Percentiles rank a stretch among this genome's conserved stretches.
phyloP scores from a whole-genome alignment of 2,329 filamentous ascomycete species.

The Fusarium chaquense region DNA sequence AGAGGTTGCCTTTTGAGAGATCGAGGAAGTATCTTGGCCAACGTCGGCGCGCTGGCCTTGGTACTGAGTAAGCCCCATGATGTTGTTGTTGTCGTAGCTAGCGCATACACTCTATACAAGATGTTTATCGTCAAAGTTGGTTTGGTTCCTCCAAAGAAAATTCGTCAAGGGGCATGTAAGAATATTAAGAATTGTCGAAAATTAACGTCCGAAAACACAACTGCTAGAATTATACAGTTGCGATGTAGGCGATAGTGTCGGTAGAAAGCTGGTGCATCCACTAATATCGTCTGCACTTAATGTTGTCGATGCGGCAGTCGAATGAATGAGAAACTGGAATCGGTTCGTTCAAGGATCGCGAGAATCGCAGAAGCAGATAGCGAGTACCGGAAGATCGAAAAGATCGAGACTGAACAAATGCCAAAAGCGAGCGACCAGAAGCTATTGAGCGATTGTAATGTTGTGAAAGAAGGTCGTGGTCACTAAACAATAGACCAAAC shows the following conservation, averaged over 20 bases:
- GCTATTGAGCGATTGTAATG: slow-evolving; percentile 36
- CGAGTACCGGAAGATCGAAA: slow-evolving; percentile 18
- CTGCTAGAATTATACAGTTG: slow-evolving; percentile 43
- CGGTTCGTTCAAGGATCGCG: slow-evolving; percentile 40
- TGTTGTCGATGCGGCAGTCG: slow-evolving; percentile 25
- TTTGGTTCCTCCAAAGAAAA: slow-evolving; percentile 26
- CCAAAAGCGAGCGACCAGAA: slow-evolving; percentile 40
- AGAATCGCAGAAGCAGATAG: slow-evolving; percentile 30
- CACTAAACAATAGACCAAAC: slow-evolving; percentile 41
- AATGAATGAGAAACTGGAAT: slow-evolving; percentile 31
- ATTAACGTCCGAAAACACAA: slow-evolving; percentile 37
- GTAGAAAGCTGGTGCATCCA: slow-evolving; percentile 17
- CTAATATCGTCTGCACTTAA: slow-evolving; percentile 27
- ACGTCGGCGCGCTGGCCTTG: slow-evolving; percentile 45
- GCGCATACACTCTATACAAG: slow-evolving; percentile 32
- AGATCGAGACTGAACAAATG: slow-evolving; percentile 19
- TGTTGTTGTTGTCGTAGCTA: slow-evolving; percentile 18
- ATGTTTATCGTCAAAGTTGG: slow-evolving; percentile 18
- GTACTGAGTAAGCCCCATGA: slow-evolving; percentile 39
- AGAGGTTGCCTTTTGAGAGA: slow-evolving; percentile 4
- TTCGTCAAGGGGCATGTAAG: slow-evolving; percentile 12
- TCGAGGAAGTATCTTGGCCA: slow-evolving; percentile 32
- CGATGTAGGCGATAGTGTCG: slow-evolving; percentile 24
- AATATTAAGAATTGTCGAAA: slow-evolving; percentile 40
- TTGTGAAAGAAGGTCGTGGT: slow-evolving; percentile 44